These are phyloP conservation scores for Calendula officinalis DNA, from an alignment of 129 eudicot genomes.

Conservation along the genomic window DNA sequence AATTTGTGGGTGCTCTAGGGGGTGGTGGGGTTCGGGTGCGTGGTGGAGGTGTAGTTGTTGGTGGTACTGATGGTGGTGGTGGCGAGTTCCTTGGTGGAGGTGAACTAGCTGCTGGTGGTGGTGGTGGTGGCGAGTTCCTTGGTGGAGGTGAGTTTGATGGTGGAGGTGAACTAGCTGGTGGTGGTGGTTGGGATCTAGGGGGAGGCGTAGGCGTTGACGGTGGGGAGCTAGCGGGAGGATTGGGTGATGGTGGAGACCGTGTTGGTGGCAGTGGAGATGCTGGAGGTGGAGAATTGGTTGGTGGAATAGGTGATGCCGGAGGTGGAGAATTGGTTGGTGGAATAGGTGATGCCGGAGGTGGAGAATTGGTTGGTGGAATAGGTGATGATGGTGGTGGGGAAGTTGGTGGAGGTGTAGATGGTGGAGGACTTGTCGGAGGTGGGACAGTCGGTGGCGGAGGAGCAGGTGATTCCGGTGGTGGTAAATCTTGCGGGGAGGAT, in stretches of 20 bases:
- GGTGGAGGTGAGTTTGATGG: conserved; percentile 35
- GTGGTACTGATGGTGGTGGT: conserved; percentile 12
- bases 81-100: conserved; percentile 27
- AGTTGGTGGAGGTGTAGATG: conserved; percentile 22
- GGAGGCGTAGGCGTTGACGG: conserved; percentile 29
- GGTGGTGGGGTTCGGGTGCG: too few relatives aligned
- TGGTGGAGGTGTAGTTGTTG: conserved; percentile 20
- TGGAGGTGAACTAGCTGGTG: conserved; percentile 25
- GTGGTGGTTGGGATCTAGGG: conserved; percentile 32
- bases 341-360: conserved; percentile 30
- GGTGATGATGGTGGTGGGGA: conserved; percentile 38
- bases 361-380: conserved; percentile 16
- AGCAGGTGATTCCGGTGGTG: conserved; percentile 33
- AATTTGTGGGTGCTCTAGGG: conserved; percentile 9
- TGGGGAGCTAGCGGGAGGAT: conserved; percentile 34
- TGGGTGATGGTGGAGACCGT: conserved; percentile 23
- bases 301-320: not conserved
- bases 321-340: conserved; percentile 11
- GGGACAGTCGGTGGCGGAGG: conserved; percentile 11
- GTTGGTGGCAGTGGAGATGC: conserved; percentile 3
- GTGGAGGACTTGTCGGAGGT: conserved; percentile 32
- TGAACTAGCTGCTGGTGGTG: conserved; percentile 22
- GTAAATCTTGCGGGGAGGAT: conserved; percentile 9
- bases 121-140: conserved; percentile 13
- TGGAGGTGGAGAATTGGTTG: conserved; percentile 14